Evolutionary conservation across 345 rosid species (phyloP).

Genomic region (Eucalyptus brandiana): DNA sequence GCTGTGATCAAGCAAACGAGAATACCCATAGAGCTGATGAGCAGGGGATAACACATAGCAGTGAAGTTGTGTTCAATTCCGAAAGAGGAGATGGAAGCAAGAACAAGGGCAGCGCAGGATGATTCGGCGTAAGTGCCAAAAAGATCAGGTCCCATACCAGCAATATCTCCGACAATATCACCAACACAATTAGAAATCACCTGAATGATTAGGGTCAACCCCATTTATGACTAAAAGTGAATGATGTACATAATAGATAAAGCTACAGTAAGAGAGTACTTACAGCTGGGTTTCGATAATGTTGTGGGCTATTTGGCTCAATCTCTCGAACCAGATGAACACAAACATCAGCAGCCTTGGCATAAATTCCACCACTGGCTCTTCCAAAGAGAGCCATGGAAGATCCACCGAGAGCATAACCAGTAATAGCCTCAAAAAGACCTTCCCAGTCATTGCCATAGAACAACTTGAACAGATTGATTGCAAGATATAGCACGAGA

Average conservation of each 20-base stretch:
- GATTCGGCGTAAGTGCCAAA: neutral
- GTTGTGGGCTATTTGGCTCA: neutral
- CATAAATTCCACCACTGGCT: neutral
- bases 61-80: neutral
- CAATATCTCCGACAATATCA: neutral
- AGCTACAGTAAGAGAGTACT: neutral
- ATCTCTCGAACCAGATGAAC: neutral
- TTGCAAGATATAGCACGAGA: neutral
- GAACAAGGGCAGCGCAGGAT: neutral
- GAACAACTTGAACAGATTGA: neutral
- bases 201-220: neutral
- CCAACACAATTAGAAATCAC: neutral
- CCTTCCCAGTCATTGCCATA: conserved; percentile 1
- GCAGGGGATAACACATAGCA: neutral
- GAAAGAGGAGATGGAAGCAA: neutral
- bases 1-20: neutral
- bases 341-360: too few relatives aligned
- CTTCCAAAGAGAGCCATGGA: neutral
- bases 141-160: neutral
- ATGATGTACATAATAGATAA: too few relatives aligned
- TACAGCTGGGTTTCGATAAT: neutral
- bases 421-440: neutral
- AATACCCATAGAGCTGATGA: neutral
- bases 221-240: neutral
- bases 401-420: neutral